These are phyloP conservation scores for Scheffersomyces titani DNA, from an alignment of 1,139 yeast genomes.

Conservation along the genomic window DNA sequence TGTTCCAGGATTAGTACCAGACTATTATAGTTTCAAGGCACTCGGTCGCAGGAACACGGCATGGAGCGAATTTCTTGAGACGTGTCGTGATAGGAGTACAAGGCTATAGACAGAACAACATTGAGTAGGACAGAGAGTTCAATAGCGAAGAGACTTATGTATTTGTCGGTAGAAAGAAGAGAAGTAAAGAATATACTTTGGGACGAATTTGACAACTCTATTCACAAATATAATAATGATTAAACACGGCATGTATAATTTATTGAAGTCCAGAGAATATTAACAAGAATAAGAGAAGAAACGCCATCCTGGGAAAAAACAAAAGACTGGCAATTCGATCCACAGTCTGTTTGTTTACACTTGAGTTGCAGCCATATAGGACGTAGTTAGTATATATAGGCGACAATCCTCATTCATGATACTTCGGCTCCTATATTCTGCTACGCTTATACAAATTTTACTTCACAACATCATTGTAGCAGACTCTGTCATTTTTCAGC, in stretches of 20 bases:
- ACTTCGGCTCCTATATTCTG: neutral
- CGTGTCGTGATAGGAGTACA: neutral
- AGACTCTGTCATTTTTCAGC: neutral
- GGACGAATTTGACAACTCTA: no score
- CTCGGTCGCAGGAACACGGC: neutral
- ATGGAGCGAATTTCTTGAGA: neutral
- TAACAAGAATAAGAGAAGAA: neutral
- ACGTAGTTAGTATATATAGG: neutral
- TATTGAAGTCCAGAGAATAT: no score
- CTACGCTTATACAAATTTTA: neutral
- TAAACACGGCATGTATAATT: no score
- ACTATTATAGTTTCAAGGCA: neutral
- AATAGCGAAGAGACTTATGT: neutral
- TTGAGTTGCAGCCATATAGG: neutral
- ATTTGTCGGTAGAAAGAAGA: no score
- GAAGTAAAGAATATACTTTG: no score
- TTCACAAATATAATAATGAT: no score
- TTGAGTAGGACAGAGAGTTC: neutral
- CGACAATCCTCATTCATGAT: neutral
- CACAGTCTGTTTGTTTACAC: neutral
- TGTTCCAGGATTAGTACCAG: neutral
- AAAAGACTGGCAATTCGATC: neutral
- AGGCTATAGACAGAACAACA: neutral
- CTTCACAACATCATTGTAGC: neutral
- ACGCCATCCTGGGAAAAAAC: neutral